Evolutionary conservation across 257 asterid species (phyloP), one percentile per base, ranked within the genome.

Genomic region (Solanum chiquidenum): DNA sequence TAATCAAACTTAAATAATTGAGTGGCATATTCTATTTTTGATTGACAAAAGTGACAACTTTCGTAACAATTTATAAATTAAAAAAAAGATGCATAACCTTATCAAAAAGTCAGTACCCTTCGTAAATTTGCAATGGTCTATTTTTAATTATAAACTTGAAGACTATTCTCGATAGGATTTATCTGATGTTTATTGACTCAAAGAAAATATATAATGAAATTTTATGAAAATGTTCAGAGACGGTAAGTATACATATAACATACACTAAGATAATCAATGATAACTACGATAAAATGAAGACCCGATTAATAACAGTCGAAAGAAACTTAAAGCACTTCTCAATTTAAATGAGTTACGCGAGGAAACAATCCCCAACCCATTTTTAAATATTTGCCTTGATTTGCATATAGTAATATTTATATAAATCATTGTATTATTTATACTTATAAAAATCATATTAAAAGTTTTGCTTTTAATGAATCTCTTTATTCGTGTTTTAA

Each of bases 241-340:
- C 8, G 1, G 14, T 5, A 66, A 14, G 2, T 66, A 1, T 25
- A 27, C 9, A 66, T 12, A 0, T 27, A 4, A 2, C 20, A 11
- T 25, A 66, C 4, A 12, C 13, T 62, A n/a, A 52, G 33, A 2
- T 7, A 0, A 0, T n/a, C 7, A n/a, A 23, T 4, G 7, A n/a
- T 23, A 25, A 2, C 12, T 5, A 12, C 1, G 20, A 66, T 25
- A 0, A 25, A 25, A 66, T 11, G 5, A 66, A n/a, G 34, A 10
- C 0, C 13, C 2, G 3, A 11, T 6, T 23, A n/a, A 23, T 1
- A 10, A 10, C 3, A 64, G 0, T 4, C 2, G 0, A 64, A n/a
- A n/a, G 31, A 64, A 0, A 64, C 72, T 64, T 3, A 0, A 23
- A 64, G 5, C 3, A 64, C 31, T 64, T 64, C 3, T 64, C 1